Conservation (phyloP, 257 asterid genomes). For the Plantago elongata region DNA sequence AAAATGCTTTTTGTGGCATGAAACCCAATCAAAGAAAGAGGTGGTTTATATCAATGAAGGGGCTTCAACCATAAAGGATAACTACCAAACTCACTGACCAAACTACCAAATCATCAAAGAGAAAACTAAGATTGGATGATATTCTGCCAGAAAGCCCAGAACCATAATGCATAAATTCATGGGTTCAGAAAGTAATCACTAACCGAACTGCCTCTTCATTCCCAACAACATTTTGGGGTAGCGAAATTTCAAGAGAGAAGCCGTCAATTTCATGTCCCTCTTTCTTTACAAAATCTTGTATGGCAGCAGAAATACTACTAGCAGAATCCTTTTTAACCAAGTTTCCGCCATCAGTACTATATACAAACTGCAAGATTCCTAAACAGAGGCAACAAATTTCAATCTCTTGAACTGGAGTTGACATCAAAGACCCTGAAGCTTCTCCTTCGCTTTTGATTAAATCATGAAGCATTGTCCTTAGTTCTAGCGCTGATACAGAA, state of each 20-base stretch:
- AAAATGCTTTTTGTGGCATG: neutral
- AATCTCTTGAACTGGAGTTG: slow-evolving; percentile 19
- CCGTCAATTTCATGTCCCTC: slow-evolving; percentile 45
- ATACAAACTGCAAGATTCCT: slow-evolving; percentile 68
- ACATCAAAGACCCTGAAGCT: slow-evolving; percentile 22
- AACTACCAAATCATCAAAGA: no score
- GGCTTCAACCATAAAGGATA: neutral
- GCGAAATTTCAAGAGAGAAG: slow-evolving; percentile 69
- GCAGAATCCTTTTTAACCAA: slow-evolving; percentile 45
- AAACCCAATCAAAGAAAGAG: no score
- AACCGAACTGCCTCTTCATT: slow-evolving; percentile 71
- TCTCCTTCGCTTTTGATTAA: slow-evolving; percentile 31
- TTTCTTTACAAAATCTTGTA: slow-evolving; percentile 49
- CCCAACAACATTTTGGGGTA: slow-evolving; percentile 57
- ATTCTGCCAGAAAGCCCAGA: neutral
- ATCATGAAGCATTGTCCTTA: slow-evolving; percentile 39
- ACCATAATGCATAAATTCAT: slow-evolving; percentile 8
- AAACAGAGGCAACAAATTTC: slow-evolving; percentile 58
- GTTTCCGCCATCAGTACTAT: slow-evolving; percentile 37
- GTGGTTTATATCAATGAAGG: neutral
- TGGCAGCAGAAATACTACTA: slow-evolving; percentile 40
- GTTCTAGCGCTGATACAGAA: slow-evolving; percentile 27
- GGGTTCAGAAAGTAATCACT: slow-evolving; percentile 25
- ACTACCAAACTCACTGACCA: no score
- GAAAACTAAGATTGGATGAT: neutral